Evolutionary conservation across 78 protist species (phyloP).

Genomic region (Dictyostelium brefeldianum): DNA sequence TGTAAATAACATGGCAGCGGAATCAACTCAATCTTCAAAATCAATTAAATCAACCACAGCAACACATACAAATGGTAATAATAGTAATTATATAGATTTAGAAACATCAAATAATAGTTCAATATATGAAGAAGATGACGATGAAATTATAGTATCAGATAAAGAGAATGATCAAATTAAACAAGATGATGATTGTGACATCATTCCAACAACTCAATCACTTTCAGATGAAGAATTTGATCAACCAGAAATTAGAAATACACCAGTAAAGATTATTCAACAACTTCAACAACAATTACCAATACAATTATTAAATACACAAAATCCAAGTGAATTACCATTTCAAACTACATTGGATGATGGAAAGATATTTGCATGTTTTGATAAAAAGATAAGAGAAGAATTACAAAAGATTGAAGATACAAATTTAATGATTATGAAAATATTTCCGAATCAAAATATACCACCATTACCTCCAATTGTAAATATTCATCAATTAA

Average conservation of each 20-base stretch:
- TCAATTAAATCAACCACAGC: no score
- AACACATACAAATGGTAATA: neutral
- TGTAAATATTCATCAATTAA: no score
- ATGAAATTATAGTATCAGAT: neutral
- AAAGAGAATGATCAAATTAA: no score
- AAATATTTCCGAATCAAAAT: neutral
- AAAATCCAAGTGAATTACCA: neutral
- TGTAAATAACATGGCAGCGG: neutral
- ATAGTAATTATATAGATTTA: neutral
- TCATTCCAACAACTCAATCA: neutral
- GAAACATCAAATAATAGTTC: neutral
- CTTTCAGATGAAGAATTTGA: neutral
- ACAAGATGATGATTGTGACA: no score
- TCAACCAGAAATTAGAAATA: neutral
- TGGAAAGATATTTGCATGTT: neutral
- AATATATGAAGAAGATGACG: neutral
- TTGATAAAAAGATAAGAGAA: neutral
- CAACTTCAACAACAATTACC: neutral
- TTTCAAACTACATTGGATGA: constrained; percentile 1
- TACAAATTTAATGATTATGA: neutral
- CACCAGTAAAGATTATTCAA: neutral
- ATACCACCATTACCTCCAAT: no score
- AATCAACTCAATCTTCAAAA: no score
- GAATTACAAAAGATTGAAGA: constrained; percentile 5
- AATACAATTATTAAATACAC: neutral